Conservation (phyloP, 768 basidiomycete genomes). For the Pleurotus salmoneostramineus region DNA sequence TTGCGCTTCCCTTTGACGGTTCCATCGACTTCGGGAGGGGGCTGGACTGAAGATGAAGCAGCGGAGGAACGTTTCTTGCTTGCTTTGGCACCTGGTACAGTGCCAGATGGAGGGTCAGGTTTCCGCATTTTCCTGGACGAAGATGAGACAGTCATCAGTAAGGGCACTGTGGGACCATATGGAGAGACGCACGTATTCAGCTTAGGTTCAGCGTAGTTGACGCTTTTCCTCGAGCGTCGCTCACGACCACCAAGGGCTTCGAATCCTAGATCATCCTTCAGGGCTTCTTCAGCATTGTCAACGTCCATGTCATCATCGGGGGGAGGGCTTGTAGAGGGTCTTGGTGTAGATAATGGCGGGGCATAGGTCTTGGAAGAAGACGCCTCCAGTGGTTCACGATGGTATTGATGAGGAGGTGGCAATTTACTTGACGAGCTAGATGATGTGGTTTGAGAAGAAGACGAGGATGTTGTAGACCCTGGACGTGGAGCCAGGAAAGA, state of each 20-base stretch:
- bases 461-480: background rate
- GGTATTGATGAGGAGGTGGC: too few species aligned
- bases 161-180: background rate
- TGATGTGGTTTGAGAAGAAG: background rate
- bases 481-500: constrained; percentile 9
- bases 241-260: constrained; percentile 41
- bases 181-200: constrained; percentile 70
- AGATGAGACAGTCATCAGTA: constrained; percentile 7
- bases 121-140: constrained; percentile 80
- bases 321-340: constrained; percentile 41
- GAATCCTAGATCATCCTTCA: background rate
- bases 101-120: constrained; percentile 53
- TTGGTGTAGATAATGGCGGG: constrained; percentile 34
- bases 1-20: constrained; percentile 19
- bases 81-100: constrained; percentile 21
- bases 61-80: constrained; percentile 44
- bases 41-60: constrained; percentile 28
- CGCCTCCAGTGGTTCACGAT: background rate
- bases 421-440: background rate
- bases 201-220: constrained; percentile 87
- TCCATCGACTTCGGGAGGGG: constrained; percentile 18
- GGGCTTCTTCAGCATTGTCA: constrained; percentile 17
- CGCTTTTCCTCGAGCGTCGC: constrained; percentile 65
- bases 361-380: background rate
- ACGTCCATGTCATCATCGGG: constrained; percentile 27